Percentiles rank a stretch among this genome's conserved stretches.
phyloP scores from a whole-genome alignment of 495 filamentous ascomycete species.

The Penicillium turbatum region DNA sequence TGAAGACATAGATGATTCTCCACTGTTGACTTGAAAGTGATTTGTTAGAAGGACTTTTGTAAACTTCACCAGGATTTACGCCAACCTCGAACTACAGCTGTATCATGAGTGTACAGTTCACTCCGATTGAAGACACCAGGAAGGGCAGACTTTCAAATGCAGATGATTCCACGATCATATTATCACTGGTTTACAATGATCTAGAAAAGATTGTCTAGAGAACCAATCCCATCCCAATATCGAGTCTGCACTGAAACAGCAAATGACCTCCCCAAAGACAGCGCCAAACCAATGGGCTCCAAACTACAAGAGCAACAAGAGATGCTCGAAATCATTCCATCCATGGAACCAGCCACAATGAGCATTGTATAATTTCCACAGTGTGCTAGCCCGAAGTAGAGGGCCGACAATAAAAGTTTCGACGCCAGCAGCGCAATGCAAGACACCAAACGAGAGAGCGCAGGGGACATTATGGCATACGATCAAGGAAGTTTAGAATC shows the following conservation, averaged over 20 bases:
- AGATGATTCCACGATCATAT: too few relatives aligned
- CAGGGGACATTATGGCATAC: constrained; percentile 9
- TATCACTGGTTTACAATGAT: not conserved
- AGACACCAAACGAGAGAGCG: constrained; percentile 12
- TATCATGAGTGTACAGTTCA: too few relatives aligned
- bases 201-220: not conserved
- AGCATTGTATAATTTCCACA: not conserved
- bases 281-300: not conserved
- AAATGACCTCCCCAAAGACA: not conserved
- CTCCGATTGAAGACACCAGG: too few relatives aligned
- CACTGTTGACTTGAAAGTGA: too few relatives aligned
- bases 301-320: not conserved
- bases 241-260: not conserved
- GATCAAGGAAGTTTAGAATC: constrained; percentile 11
- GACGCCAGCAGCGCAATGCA: constrained; percentile 13
- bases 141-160: too few relatives aligned
- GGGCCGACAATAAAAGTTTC: constrained; percentile 7
- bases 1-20: too few relatives aligned
- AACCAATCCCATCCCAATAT: not conserved
- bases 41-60: too few relatives aligned
- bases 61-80: too few relatives aligned
- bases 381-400: constrained; percentile 1
- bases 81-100: too few relatives aligned
- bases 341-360: constrained; percentile 1
- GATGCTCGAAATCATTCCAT: not conserved